Percentiles rank a stretch among this genome's conserved stretches.
Conservation (phyloP, 140 eudicot genomes). For the Stevia rebaudiana region DNA sequence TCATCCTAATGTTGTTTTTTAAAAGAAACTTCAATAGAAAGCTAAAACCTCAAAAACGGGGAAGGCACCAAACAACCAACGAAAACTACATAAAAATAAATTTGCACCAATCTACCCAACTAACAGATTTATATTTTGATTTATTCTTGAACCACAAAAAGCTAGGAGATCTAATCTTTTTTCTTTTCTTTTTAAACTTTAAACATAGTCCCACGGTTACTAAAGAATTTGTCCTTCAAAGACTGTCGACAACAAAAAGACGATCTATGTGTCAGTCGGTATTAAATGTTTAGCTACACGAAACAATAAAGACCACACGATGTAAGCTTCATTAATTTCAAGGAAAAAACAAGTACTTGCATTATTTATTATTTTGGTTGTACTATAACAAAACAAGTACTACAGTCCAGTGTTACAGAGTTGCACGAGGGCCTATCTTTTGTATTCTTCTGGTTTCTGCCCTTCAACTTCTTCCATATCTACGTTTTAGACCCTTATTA, state of each 20-base stretch:
- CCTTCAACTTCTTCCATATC: slow-evolving; percentile 1
- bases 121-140: no score
- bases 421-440: slow-evolving; percentile 46
- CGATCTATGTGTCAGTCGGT: neutral
- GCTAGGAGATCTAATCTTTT: no score
- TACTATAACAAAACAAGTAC: slow-evolving; percentile 23
- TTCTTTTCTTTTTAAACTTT: no score
- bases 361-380: slow-evolving; percentile 32
- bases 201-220: no score
- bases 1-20: no score
- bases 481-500: slow-evolving; percentile 6
- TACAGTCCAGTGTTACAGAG: slow-evolving; percentile 36
- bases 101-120: no score
- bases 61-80: no score
- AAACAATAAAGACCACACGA: slow-evolving; percentile 21
- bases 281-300: slow-evolving; percentile 20
- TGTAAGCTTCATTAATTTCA: slow-evolving; percentile 10
- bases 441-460: slow-evolving; percentile 20
- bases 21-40: no score
- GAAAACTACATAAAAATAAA: no score
- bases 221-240: neutral
- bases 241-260: neutral
- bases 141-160: no score
- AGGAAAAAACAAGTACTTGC: slow-evolving; percentile 22
- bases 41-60: no score